phyloP scores from a whole-genome alignment of 768 basidiomycete species.

The Phylloporus rhodoxanthus region DNA sequence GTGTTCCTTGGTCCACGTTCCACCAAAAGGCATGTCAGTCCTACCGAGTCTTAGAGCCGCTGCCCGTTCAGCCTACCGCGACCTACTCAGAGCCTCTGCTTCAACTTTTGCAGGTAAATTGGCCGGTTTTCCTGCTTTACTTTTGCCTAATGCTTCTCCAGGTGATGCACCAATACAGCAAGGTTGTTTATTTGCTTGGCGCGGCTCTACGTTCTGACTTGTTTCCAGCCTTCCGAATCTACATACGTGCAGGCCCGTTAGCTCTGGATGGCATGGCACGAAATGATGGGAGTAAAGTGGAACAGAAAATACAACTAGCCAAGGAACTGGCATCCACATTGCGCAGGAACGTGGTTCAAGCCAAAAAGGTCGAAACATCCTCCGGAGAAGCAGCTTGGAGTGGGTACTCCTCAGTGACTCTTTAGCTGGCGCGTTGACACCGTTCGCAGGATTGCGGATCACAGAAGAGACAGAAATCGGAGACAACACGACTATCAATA shows the following conservation, averaged over 20 bases:
- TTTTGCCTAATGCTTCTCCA: conserved; percentile 19
- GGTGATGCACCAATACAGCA: conserved; percentile 52
- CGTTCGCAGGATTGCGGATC: conserved; percentile 58
- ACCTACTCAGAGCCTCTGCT: conserved; percentile 60
- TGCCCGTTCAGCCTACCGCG: conserved; percentile 70
- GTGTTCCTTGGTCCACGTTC: background rate
- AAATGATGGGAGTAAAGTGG: conserved; percentile 43
- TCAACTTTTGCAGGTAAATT: conserved; percentile 58
- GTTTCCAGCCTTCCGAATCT: conserved; percentile 58
- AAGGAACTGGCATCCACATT: conserved; percentile 70
- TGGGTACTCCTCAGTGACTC: conserved; percentile 27
- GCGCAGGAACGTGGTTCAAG: conserved; percentile 84
- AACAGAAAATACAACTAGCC: conserved; percentile 52
- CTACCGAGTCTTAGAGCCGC: conserved; percentile 53
- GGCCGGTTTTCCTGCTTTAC: background rate
- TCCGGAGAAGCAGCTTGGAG: conserved; percentile 50
- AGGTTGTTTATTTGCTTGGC: conserved; percentile 30
- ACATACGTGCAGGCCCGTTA: conserved; percentile 53
- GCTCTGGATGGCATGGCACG: conserved; percentile 38
- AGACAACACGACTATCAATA: conserved; percentile 74
- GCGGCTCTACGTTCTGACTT: conserved; percentile 4
- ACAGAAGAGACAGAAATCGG: conserved; percentile 83
- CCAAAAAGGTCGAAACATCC: conserved; percentile 39
- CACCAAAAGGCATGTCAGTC: conserved; percentile 40
- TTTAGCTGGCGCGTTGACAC: background rate